These are phyloP conservation scores for Raddia distichophylla DNA, from an alignment of 176 grass and related monocot genomes.

Conservation along the genomic window DNA sequence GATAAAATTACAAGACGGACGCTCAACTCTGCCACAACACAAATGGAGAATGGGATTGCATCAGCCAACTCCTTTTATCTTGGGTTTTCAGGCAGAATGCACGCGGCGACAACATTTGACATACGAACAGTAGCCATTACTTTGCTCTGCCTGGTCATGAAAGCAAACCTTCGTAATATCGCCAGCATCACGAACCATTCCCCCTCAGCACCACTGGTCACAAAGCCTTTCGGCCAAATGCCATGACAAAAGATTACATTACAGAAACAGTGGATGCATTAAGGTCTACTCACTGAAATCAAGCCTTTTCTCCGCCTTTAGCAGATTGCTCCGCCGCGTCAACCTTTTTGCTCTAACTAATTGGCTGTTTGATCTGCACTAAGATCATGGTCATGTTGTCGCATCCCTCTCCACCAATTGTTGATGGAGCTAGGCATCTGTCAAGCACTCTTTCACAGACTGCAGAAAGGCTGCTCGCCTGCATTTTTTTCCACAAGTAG, in stretches of 20 bases:
- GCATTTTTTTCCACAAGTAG: conserved; percentile 24
- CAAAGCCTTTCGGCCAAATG: background rate
- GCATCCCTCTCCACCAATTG: conserved; percentile 66
- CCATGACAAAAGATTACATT: background rate
- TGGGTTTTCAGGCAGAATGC: conserved; percentile 11
- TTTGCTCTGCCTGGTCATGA: background rate
- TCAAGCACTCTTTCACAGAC: conserved; percentile 88
- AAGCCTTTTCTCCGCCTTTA: conserved; percentile 1
- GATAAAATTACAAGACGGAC: background rate
- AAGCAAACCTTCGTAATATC: background rate
- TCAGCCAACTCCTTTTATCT: conserved; percentile 22
- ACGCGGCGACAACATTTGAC: conserved; percentile 1
- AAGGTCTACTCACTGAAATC: conserved; percentile 35
- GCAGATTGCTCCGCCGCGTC: conserved; percentile 37
- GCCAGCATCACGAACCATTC: conserved; percentile 5
- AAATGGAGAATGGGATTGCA: background rate
- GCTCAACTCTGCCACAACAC: background rate
- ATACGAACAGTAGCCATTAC: background rate
- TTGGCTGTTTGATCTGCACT: conserved; percentile 83
- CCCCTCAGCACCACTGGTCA: conserved; percentile 24
- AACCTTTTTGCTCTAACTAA: conserved; percentile 16
- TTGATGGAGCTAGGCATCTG: conserved; percentile 84
- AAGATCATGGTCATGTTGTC: conserved; percentile 99
- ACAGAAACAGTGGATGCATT: background rate
- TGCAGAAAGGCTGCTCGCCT: conserved; percentile 79